phyloP scores from a whole-genome alignment of 225 moss, liverwort and hornwort species.

The Marchantia polymorpha region DNA sequence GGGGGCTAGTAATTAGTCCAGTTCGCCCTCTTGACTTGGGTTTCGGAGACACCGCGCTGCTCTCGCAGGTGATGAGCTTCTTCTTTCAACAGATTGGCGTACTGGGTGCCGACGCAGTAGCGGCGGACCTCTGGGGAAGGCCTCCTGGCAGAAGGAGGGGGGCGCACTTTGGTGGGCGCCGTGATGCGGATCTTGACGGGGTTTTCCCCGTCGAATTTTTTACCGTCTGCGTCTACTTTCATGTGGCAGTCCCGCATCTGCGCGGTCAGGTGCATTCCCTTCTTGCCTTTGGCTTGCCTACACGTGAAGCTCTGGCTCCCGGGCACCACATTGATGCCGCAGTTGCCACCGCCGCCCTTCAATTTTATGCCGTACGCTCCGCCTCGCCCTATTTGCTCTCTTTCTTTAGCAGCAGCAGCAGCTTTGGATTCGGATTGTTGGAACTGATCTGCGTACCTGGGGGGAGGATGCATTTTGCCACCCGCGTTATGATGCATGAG shows the following conservation, averaged over 20 bases:
- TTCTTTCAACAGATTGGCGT: conserved; percentile 40
- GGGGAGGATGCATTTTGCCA: conserved; percentile 2
- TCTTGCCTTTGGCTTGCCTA: conserved; percentile 20
- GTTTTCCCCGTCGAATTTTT: conserved; percentile 29
- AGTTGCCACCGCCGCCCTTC: conserved; percentile 25
- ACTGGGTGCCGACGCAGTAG: conserved; percentile 46
- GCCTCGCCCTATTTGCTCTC: neutral
- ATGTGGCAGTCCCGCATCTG: conserved; percentile 39
- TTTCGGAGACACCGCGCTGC: conserved; percentile 21
- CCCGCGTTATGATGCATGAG: conserved; percentile 31
- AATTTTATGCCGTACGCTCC: conserved; percentile 34
- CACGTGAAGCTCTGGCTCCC: conserved; percentile 38
- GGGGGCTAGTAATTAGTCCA: conserved; percentile 14
- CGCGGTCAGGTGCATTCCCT: conserved; percentile 40
- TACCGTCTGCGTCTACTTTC: conserved; percentile 36
- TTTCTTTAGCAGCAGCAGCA: neutral
- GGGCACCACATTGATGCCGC: conserved; percentile 37
- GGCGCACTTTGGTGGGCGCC: conserved; percentile 31
- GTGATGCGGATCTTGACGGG: conserved; percentile 37
- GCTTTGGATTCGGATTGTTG: neutral
- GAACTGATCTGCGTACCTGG: conserved; percentile 11
- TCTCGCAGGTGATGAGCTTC: conserved; percentile 42
- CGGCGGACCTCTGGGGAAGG: conserved; percentile 34
- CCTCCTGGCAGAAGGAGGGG: conserved; percentile 16
- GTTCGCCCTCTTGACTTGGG: conserved; percentile 24